Evolutionary conservation across 352 stramenopile species (phyloP), one percentile per base, ranked within the genome.

Genomic region (Elongisporangium undulatum): DNA sequence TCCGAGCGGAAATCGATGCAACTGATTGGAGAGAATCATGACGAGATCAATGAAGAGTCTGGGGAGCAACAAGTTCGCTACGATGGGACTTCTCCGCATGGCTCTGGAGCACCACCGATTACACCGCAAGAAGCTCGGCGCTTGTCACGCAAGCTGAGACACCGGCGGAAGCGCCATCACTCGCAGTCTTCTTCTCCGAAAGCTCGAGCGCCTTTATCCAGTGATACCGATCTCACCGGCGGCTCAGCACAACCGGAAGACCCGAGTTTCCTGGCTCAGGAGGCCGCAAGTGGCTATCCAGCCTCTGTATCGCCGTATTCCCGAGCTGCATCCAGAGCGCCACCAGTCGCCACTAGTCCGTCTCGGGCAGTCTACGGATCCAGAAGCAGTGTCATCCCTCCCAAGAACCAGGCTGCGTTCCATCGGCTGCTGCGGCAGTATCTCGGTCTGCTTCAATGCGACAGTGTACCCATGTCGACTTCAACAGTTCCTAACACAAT

Each of bases 341-440:
- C 34, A 15, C 34, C 34, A 15, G 13, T 17, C 34, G 10, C 34
- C 4, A 45, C 1, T 45, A 4, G 1, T 16, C 34, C 16, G 2
- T 45, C 49, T 10, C 19, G 1, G 15, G 49, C 49, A 53, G 19
- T 10, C 7, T 13, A 59, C 16, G 50, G 53, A 41, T 21, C 16
- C 26, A 26, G n/a, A n/a, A n/a, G 20, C 17, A 38, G 17, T 0
- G 52, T 24, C n/a, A 13, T n/a, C n/a, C 38, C 56, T 9, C 45
- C 53, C 23, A 54, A 17, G 29, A 56, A 56, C 23, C 59, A 68
- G 8, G 71, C 58, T 2, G 71, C 66, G 9, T 85, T 85, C 23
- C 39, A 77, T 55, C 72, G 63, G 19, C 64, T 85, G 0, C 57
- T 82, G 3, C 57, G 51, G 16, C 72, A 82, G 55, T 85, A 85